These are phyloP conservation scores for Yamadazyma spencermartinsiae DNA, from an alignment of 1,139 yeast species.

Conservation along the genomic window DNA sequence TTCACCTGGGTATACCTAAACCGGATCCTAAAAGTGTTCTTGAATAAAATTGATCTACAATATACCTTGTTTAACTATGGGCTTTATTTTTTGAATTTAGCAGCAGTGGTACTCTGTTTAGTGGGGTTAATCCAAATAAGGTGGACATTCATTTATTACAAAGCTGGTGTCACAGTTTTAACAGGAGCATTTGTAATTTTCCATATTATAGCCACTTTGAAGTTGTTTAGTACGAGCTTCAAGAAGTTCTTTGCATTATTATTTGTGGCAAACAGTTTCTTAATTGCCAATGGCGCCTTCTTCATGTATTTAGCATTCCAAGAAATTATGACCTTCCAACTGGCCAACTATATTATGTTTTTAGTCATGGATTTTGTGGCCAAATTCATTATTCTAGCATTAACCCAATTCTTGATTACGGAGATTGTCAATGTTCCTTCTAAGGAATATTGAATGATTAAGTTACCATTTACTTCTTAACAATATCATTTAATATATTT, in stretches of 20 bases:
- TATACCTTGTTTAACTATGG: constrained; percentile 9
- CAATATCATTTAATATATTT: no score
- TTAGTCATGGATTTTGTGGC: constrained; percentile 12
- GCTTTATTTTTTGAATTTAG: constrained; percentile 7
- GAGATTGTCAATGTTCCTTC: constrained; percentile 4
- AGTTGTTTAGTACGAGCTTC: constrained; percentile 1
- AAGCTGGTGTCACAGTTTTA: constrained; percentile 13
- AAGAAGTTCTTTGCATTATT: constrained; percentile 10
- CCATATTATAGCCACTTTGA: constrained; percentile 5
- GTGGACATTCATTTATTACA: constrained; percentile 12
- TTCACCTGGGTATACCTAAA: constrained; percentile 12
- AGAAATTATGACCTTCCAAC: constrained; percentile 8
- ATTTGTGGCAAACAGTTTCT: constrained; percentile 4
- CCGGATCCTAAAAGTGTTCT: constrained; percentile 8
- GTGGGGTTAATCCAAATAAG: constrained; percentile 14
- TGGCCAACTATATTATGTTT: constrained; percentile 12
- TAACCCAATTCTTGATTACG: constrained; percentile 6
- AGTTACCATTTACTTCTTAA: background rate
- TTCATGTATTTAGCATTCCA: constrained; percentile 14
- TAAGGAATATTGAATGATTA: background rate
- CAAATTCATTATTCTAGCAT: constrained; percentile 10
- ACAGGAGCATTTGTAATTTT: constrained; percentile 9
- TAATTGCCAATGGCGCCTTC: constrained; percentile 12
- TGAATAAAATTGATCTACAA: constrained; percentile 4
- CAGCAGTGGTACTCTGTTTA: constrained; percentile 10